Evolutionary conservation across 371 early-diverging fungal species (phyloP).

Genomic region (Nosema muscidifuracis): DNA sequence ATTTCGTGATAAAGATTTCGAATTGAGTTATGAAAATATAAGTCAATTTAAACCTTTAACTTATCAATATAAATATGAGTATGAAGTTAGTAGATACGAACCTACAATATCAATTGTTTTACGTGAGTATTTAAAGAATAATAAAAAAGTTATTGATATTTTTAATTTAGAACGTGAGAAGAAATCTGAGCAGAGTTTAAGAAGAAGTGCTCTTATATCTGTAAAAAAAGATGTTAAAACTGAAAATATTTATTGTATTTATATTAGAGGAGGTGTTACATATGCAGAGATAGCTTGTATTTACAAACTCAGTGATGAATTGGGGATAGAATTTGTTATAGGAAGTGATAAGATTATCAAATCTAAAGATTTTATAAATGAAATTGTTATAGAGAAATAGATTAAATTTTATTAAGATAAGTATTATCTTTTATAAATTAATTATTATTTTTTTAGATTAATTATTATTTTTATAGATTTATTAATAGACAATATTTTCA

Average conservation of each 20-base stretch:
- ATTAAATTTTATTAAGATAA: no score
- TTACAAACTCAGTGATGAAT: constrained; percentile 49
- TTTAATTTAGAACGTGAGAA: constrained; percentile 22
- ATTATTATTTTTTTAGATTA: no score
- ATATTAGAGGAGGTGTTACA: constrained; percentile 35
- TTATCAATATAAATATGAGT: constrained; percentile 24
- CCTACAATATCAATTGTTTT: constrained; percentile 55
- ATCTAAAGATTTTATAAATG: constrained; percentile 33
- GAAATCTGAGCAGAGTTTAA: constrained; percentile 33
- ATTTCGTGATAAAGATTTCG: constrained; percentile 47
- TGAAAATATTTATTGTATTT: constrained; percentile 28
- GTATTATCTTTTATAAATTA: no score
- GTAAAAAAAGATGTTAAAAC: constrained; percentile 16
- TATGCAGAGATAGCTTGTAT: constrained; percentile 55
- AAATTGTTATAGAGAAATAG: no score
- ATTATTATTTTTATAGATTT: no score
- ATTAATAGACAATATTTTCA: no score
- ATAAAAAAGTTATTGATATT: constrained; percentile 30
- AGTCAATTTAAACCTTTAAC: constrained; percentile 7
- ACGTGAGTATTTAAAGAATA: constrained; percentile 41
- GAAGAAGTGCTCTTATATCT: constrained; percentile 52
- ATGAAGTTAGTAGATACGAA: constrained; percentile 56
- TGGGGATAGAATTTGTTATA: constrained; percentile 48
- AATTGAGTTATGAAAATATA: constrained; percentile 15
- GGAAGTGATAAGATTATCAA: constrained; percentile 43